These are phyloP conservation scores for Eugenia klotzschiana DNA, from an alignment of 441 rosid species.

Conservation along the genomic window DNA sequence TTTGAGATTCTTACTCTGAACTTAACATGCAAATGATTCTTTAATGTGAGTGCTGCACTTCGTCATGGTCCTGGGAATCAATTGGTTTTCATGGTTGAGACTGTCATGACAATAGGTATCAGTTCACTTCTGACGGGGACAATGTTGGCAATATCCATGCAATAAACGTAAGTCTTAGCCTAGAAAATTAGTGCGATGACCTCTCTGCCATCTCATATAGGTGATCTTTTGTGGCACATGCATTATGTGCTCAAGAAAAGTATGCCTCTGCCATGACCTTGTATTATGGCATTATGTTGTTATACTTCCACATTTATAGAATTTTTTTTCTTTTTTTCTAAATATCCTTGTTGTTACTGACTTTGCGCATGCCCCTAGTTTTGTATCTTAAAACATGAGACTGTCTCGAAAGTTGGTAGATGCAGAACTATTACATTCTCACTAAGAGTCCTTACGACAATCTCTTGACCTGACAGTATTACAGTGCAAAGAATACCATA, in stretches of 20 bases:
- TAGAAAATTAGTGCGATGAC: not conserved
- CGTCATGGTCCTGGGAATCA: not conserved
- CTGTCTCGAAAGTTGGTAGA: not conserved
- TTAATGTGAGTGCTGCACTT: not conserved
- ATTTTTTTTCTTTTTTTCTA: not conserved
- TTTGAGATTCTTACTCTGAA: not conserved
- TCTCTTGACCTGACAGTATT: slow-evolving; percentile 36
- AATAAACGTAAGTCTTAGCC: not conserved
- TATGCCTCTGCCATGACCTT: not conserved
- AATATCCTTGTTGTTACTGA: not conserved
- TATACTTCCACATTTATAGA: not conserved
- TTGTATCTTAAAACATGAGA: not conserved
- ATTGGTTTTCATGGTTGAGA: not conserved
- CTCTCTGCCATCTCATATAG: not conserved
- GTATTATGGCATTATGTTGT: not conserved
- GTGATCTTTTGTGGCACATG: not conserved
- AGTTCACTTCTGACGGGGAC: not conserved
- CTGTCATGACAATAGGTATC: not conserved
- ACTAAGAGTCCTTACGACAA: not conserved
- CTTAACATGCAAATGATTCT: not conserved
- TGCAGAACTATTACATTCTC: not conserved
- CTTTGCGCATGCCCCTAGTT: not conserved
- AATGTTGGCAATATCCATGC: not conserved
- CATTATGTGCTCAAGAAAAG: not conserved
- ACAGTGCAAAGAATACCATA: slow-evolving; percentile 70